Evolutionary conservation across 164 flowering plant species (phyloP), one percentile per base, ranked within the genome.

Genomic region (Tetracentron sinense): DNA sequence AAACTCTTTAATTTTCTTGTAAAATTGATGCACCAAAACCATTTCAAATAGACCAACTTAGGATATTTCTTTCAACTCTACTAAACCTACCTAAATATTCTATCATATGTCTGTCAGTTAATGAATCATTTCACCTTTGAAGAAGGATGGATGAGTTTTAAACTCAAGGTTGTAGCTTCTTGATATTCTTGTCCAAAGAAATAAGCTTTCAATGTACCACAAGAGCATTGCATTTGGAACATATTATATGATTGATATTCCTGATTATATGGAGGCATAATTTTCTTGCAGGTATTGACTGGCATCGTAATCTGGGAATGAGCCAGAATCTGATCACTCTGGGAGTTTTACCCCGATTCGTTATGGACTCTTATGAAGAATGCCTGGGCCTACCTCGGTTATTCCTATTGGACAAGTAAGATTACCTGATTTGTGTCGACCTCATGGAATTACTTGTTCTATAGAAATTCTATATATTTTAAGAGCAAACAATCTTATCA

Each of bases 281-380:
- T 62, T 64, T 31, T 74, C 21, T 56, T 75, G 57, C 81, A 95
- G 99, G 97, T 74, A 64, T 74, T 74, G 96, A 84, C n/a, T 92
- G 99, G 99, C 99, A 82, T 74, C 85, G 91, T 42, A 88, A 84
- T 77, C 64, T 82, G 56, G 81, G 64, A 38, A 64, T 64, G 66
- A 85, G 85, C 68, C 86, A 89, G 59, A 87, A 82, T 79, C 63
- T 85, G 55, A 53, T 95, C 52, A 81, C 92, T 60, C 75, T 68
- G 48, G 97, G 88, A 63, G 92, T 90, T 75, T 77, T 95, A 69
- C 99, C 97, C 75, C 92, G 96, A 56, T 92, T 89, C 78, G 79
- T 95, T 8, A 88, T 87, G 99, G 97, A 92, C 60, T 95, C 94
- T 25, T 92, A 90, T 73, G 99, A 95, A 75, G 97, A 95, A 75